Conservation (phyloP, 768 basidiomycete genomes). For the Lactarius akahatsu region DNA sequence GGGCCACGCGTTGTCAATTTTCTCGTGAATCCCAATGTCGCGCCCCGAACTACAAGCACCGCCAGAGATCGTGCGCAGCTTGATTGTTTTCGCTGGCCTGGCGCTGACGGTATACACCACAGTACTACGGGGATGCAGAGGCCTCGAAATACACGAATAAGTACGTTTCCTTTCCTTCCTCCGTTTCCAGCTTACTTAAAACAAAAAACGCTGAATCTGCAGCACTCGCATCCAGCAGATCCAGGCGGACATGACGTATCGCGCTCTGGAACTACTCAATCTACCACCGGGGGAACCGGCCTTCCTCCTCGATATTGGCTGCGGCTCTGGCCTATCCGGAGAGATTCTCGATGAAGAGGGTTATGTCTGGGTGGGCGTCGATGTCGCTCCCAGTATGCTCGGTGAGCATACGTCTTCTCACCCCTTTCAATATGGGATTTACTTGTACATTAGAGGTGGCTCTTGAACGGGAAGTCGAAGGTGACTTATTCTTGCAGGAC, state of each 20-base stretch:
- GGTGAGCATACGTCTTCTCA: conserved; percentile 48
- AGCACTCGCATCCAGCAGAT: conserved; percentile 96
- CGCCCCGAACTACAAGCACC: conserved; percentile 63
- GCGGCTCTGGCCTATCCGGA: conserved; percentile 94
- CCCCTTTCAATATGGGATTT: neutral
- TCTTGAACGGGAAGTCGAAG: conserved; percentile 90
- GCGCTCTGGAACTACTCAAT: conserved; percentile 88
- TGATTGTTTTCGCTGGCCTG: neutral
- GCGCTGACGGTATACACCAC: conserved; percentile 11
- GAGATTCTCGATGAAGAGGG: conserved; percentile 96
- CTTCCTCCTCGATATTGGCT: conserved; percentile 92
- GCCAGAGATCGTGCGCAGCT: conserved; percentile 64
- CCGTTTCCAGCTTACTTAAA: neutral
- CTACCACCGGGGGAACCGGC: conserved; percentile 77
- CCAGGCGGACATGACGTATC: conserved; percentile 96
- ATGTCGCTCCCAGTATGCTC: conserved; percentile 96
- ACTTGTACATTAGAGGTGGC: conserved; percentile 71
- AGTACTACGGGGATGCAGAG: conserved; percentile 97
- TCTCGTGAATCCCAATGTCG: conserved; percentile 42
- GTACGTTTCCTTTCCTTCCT: conserved; percentile 40
- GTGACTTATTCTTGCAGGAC: conserved; percentile 94
- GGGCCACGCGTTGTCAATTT: neutral
- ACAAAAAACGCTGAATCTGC: conserved; percentile 15
- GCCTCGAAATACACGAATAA: conserved; percentile 97
- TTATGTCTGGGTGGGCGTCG: conserved; percentile 89